These are phyloP conservation scores for Blastomyces gilchristii DNA, from an alignment of 2,329 filamentous ascomycete species.

Conservation along the genomic window DNA sequence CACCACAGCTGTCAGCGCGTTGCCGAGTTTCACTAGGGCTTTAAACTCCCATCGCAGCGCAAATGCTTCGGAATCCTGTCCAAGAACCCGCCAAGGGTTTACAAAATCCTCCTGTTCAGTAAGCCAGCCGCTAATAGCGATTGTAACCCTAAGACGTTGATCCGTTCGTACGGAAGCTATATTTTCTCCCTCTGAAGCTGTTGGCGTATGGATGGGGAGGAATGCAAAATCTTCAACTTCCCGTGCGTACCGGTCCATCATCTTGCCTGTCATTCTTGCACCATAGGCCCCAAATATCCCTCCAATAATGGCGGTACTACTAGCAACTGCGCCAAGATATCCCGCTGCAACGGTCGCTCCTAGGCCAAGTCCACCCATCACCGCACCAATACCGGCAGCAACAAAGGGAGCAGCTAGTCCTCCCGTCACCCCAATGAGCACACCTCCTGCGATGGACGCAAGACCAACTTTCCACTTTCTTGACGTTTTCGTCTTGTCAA, in stretches of 20 bases:
- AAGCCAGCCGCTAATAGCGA: conserved; percentile 76
- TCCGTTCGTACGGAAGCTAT: conserved; percentile 39
- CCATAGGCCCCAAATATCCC: conserved; percentile 88
- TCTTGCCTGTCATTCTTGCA: conserved; percentile 68
- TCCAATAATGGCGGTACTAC: conserved; percentile 69
- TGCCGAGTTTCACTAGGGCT: conserved; percentile 65
- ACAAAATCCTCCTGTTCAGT: conserved; percentile 61
- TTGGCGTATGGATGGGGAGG: conserved; percentile 51
- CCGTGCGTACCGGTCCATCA: conserved; percentile 77
- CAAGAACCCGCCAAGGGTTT: conserved; percentile 68
- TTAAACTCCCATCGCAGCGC: conserved; percentile 75
- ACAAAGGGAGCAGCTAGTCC: conserved; percentile 68
- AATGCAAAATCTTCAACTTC: conserved; percentile 87
- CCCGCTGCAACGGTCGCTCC: conserved; percentile 63
- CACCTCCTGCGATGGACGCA: conserved; percentile 78
- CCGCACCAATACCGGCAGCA: conserved; percentile 65
- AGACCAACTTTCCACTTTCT: conserved; percentile 74
- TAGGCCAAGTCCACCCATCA: conserved; percentile 68
- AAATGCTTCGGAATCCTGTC: conserved; percentile 65
- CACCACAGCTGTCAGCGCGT: conserved; percentile 64
- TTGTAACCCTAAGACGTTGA: conserved; percentile 66
- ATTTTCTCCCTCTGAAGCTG: conserved; percentile 23
- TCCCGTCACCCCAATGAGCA: conserved; percentile 71
- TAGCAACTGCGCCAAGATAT: conserved; percentile 68
- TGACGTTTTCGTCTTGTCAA: conserved; percentile 53